Evolutionary conservation across 371 early-diverging fungal species (phyloP).

Genomic region (Haplosporangium sp.): DNA sequence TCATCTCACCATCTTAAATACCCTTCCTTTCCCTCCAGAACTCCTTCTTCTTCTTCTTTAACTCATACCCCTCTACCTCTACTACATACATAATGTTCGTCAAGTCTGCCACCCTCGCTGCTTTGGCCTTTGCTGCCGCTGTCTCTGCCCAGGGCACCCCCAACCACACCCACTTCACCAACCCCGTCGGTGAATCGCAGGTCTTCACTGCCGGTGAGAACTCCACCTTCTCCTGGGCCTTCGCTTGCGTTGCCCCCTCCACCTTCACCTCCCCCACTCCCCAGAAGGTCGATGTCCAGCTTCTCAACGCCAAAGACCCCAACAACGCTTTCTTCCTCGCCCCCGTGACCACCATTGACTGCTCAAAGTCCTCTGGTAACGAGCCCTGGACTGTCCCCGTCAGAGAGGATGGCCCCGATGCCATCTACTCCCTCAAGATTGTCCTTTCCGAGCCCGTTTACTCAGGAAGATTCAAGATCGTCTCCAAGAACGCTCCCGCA

Average conservation of each 20-base stretch:
- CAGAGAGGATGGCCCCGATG: not conserved
- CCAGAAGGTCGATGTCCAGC: slow-evolving; percentile 40
- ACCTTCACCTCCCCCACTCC: slow-evolving; percentile 11
- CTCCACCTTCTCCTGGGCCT: slow-evolving; percentile 24
- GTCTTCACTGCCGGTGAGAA: slow-evolving; percentile 11
- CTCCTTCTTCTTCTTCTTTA: not conserved
- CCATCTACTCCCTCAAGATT: slow-evolving; percentile 39
- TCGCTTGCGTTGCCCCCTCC: slow-evolving; percentile 15
- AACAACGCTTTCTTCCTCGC: slow-evolving; percentile 73
- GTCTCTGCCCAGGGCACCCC: slow-evolving; percentile 30
- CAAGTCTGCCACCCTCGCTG: slow-evolving; percentile 32
- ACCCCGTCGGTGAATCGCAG: slow-evolving; percentile 17
- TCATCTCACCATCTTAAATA: not conserved
- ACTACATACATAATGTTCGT: slow-evolving; percentile 27
- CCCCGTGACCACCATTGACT: slow-evolving; percentile 57
- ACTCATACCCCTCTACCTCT: not conserved
- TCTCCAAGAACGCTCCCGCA: slow-evolving; percentile 2
- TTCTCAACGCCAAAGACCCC: slow-evolving; percentile 63
- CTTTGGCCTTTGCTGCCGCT: slow-evolving; percentile 23
- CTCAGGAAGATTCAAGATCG: slow-evolving; percentile 40
- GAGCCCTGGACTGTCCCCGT: slow-evolving; percentile 29
- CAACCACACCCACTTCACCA: slow-evolving; percentile 38
- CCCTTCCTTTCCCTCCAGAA: not conserved
- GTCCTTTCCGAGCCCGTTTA: slow-evolving; percentile 13
- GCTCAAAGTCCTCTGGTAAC: slow-evolving; percentile 22